Base-by-base conservation (phyloP, 2,329 filamentous ascomycete genomes). In the Verticillium nonalfalfae region DNA sequence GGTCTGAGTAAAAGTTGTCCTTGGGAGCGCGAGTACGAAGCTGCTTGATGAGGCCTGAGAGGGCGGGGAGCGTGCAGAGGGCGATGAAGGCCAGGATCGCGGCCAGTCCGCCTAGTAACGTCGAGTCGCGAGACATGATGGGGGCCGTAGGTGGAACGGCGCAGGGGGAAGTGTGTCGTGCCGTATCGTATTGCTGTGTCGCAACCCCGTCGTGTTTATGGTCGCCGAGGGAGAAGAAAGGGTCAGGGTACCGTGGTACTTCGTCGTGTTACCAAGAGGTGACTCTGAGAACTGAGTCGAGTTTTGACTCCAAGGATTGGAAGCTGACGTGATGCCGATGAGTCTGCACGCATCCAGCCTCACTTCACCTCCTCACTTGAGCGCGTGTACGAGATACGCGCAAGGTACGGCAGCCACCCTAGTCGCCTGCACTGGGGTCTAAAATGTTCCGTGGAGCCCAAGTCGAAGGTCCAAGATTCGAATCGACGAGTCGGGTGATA, bases 1-100 rank as follows among this genome's bases (percentile, higher is more conserved):
- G 75, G 69, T 93, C 90, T 66, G 86, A 77, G 68, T 93, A 93
- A 13, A 80, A 76, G 11, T 80, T 74, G 50, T 81, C 76, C 61
- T 62, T 65, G 9, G 75, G 72, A 4, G 69, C 70, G 31, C 72
- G 71, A 45, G 70, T 67, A 36, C 72, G 73, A 39, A 73, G 62
- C 62, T 79, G 77, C 36, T 66, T 66, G 56, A 72, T 39, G 39
- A 76, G 66, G 54, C 72, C 71, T 40, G 70, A 62, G 26, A 77
- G 38, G 50, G 75, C 74, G 10, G 78, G 78, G 7, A 75, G 58
- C 13, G 77, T 74, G 57, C 74, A 68, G 21, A 79, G 65, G 36
- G 68, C 66, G 15, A 75, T 69, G 45, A 78, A 54, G 39, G 62
- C 73, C 13, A 80, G 67, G 31, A 73, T 73, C 33, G 70, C 68